These are phyloP conservation scores for Solanum phureja DNA, from an alignment of 257 asterid genomes.

Conservation along the genomic window DNA sequence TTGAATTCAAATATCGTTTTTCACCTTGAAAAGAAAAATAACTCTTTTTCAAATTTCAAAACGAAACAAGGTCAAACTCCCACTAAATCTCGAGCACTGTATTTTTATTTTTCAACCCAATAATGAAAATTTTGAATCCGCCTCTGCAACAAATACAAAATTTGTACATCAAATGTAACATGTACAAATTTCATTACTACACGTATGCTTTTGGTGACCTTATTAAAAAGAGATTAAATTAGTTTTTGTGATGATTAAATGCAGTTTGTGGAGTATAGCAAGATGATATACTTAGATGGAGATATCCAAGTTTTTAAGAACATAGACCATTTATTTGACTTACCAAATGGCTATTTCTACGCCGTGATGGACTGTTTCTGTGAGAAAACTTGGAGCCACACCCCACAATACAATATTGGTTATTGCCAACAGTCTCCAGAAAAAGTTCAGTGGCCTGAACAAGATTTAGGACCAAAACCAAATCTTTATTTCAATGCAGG, in stretches of 20 bases:
- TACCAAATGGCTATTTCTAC: not conserved
- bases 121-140: not conserved
- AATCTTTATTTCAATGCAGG: conserved; percentile 5
- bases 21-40: too few species aligned
- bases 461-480: conserved; percentile 2
- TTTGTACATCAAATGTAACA: not conserved
- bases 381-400: conserved; percentile 1
- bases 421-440: conserved; percentile 5
- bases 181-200: not conserved
- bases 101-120: too few species aligned
- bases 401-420: not conserved
- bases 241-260: not conserved
- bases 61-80: not conserved
- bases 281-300: conserved; percentile 11
- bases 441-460: not conserved
- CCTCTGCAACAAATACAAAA: not conserved
- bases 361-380: conserved; percentile 7
- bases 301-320: conserved; percentile 6
- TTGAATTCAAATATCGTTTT: too few species aligned
- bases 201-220: not conserved
- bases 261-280: conserved; percentile 12
- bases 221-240: too few species aligned
- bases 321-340: conserved; percentile 2
- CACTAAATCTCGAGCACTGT: not conserved
- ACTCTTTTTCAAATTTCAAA: not conserved